phyloP scores from a whole-genome alignment of 1,284 basidiomycete genomes.

The Exsudoporus floridanus region DNA sequence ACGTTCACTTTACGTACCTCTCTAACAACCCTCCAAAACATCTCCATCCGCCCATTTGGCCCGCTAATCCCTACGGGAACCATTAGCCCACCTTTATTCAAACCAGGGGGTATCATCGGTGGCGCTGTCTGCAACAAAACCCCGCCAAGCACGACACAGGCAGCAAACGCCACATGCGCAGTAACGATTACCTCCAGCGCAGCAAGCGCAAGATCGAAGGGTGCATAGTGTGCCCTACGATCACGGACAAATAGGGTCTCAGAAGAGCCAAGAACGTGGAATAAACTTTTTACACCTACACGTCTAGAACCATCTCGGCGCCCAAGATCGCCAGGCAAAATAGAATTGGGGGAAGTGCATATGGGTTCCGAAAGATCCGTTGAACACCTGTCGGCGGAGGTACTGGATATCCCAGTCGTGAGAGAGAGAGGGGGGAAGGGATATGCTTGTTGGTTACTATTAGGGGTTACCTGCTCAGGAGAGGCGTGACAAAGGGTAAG shows the following conservation, averaged over 20 bases:
- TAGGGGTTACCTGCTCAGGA: constrained; percentile 1
- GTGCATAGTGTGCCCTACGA: constrained; percentile 56
- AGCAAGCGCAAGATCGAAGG: constrained; percentile 75
- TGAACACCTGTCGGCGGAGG: constrained; percentile 8
- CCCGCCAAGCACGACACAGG: constrained; percentile 75
- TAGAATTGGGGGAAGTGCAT: constrained; percentile 34
- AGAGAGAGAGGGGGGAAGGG: constrained; percentile 24
- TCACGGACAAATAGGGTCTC: not conserved
- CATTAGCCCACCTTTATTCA: constrained; percentile 13
- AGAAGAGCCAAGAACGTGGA: not conserved
- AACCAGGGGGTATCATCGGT: constrained; percentile 31
- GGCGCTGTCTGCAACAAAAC: constrained; percentile 88
- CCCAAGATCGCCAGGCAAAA: constrained; percentile 35
- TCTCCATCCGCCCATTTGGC: constrained; percentile 52
- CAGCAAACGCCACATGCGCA: constrained; percentile 78
- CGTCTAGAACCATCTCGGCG: constrained; percentile 33
- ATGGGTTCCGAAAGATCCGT: constrained; percentile 31
- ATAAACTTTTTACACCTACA: constrained; percentile 26
- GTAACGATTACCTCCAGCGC: constrained; percentile 72
- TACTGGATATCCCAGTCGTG: constrained; percentile 12
- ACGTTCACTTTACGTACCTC: constrained; percentile 52
- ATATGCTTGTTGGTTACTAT: constrained; percentile 35
- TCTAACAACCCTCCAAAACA: constrained; percentile 73
- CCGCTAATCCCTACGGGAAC: constrained; percentile 6
- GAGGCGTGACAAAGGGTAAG: not conserved